Percentiles rank a stretch among this genome's conserved stretches.
phyloP scores from a whole-genome alignment of 169 alveolate genomes.

The Perkinsus olseni region DNA sequence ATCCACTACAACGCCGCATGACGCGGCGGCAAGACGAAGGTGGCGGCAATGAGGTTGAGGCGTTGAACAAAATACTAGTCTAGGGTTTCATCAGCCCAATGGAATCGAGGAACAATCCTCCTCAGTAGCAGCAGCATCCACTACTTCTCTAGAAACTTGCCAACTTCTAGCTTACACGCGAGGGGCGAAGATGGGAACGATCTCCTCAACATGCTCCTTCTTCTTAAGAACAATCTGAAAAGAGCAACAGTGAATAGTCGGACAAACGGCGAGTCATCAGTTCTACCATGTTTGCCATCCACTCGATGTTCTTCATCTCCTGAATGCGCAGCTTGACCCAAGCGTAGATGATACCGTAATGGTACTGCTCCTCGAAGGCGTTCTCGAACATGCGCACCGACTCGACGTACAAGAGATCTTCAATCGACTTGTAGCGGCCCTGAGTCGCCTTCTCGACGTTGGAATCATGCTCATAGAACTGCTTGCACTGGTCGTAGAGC shows the following conservation, averaged over 20 bases:
- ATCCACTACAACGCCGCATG: background rate
- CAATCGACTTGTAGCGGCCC: slow-evolving; percentile 41
- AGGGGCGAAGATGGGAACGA: slow-evolving; percentile 66
- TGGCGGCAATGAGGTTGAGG: background rate
- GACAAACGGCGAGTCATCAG: background rate
- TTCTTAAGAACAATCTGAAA: slow-evolving; percentile 50
- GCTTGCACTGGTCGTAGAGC: slow-evolving; percentile 71
- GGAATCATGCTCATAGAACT: slow-evolving; percentile 23
- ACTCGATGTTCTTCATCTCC: slow-evolving; percentile 91
- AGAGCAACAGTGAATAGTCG: background rate
- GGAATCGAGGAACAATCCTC: background rate
- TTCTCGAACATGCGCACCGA: slow-evolving; percentile 85
- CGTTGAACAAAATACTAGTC: background rate
- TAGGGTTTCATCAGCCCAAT: background rate
- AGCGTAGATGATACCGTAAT: slow-evolving; percentile 84
- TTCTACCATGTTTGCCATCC: slow-evolving; percentile 92
- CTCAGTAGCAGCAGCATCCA: background rate
- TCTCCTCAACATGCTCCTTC: slow-evolving; percentile 66
- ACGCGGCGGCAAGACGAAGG: background rate
- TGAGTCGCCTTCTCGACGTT: slow-evolving; percentile 19
- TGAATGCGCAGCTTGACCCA: slow-evolving; percentile 95
- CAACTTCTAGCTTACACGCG: background rate
- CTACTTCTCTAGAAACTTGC: background rate
- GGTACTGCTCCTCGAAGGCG: slow-evolving; percentile 92
- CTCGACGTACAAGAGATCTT: slow-evolving; percentile 90